Evolutionary conservation across 139 green algal species (phyloP).

Genomic region (Asterochloris sp.): DNA sequence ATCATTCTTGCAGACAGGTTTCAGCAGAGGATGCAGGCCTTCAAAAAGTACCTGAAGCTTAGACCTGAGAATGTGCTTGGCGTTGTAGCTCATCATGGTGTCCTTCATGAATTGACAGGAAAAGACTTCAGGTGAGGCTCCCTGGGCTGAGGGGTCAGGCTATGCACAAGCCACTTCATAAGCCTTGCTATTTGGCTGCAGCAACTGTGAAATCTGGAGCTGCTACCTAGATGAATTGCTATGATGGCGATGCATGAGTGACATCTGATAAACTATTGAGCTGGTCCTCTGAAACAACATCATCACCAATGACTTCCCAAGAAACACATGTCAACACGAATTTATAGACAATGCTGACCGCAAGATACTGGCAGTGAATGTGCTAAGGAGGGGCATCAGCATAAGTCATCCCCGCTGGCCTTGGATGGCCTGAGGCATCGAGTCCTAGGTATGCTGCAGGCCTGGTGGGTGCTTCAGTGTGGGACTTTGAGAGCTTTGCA

Average conservation of each 20-base stretch:
- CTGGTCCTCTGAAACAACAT: no score
- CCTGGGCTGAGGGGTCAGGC: no score
- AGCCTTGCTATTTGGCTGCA: background rate
- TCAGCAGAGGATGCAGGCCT: slow-evolving; percentile 26
- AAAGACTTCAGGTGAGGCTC: slow-evolving; percentile 17
- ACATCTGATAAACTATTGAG: background rate
- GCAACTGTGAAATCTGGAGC: slow-evolving; percentile 7
- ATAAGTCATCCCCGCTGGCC: no score
- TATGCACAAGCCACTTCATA: background rate
- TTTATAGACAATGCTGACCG: no score
- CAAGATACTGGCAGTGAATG: no score
- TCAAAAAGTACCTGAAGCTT: slow-evolving; percentile 35
- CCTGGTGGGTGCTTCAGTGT: no score
- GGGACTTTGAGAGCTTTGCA: no score
- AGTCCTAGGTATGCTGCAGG: no score
- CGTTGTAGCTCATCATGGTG: slow-evolving; percentile 53
- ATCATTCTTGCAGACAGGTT: slow-evolving; percentile 36
- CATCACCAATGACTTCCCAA: no score
- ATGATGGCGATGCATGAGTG: background rate
- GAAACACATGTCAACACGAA: no score
- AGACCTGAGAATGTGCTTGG: slow-evolving; percentile 50
- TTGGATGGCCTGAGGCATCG: no score
- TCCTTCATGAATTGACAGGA: slow-evolving; percentile 47
- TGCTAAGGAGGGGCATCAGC: no score
- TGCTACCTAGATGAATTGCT: background rate